Conservation (phyloP, 169 alveolate genomes). For the Ichthyophthirius multifiliis region DNA sequence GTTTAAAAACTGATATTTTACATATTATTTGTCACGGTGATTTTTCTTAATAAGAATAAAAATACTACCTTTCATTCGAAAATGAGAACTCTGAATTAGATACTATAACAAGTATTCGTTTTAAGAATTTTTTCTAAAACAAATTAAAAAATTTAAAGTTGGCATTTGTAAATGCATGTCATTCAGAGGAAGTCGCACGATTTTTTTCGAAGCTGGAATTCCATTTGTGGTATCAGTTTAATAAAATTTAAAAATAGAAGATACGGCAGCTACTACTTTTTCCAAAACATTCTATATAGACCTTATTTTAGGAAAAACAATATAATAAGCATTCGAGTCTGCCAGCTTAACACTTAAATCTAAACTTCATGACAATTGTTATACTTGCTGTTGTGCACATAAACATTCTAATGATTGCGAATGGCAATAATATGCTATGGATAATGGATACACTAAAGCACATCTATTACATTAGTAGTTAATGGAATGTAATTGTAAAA, state of each 20-base stretch:
- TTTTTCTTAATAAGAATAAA: constrained; percentile 13
- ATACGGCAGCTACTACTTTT: constrained; percentile 57
- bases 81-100: constrained; percentile 37
- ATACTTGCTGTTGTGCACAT: constrained; percentile 61
- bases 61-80: constrained; percentile 48
- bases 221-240: constrained; percentile 68
- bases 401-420: constrained; percentile 34
- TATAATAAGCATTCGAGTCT: constrained; percentile 25
- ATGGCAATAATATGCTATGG: constrained; percentile 42
- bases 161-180: constrained; percentile 69
- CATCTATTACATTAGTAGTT: constrained; percentile 37
- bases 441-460: constrained; percentile 44
- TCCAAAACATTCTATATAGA: constrained; percentile 47
- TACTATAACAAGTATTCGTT: constrained; percentile 12
- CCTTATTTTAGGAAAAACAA: constrained; percentile 37
- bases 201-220: constrained; percentile 54
- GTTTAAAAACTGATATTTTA: constrained; percentile 35
- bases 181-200: constrained; percentile 55
- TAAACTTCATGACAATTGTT: constrained; percentile 4
- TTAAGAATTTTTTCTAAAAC: constrained; percentile 1
- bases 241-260: constrained; percentile 48
- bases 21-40: constrained; percentile 67
- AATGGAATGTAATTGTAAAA: constrained; percentile 16
- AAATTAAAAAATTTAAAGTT: constrained; percentile 17
- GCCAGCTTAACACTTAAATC: constrained; percentile 30